Base-by-base conservation (phyloP, 2,329 filamentous ascomycete genomes). In the Scytalidium lignicola region DNA sequence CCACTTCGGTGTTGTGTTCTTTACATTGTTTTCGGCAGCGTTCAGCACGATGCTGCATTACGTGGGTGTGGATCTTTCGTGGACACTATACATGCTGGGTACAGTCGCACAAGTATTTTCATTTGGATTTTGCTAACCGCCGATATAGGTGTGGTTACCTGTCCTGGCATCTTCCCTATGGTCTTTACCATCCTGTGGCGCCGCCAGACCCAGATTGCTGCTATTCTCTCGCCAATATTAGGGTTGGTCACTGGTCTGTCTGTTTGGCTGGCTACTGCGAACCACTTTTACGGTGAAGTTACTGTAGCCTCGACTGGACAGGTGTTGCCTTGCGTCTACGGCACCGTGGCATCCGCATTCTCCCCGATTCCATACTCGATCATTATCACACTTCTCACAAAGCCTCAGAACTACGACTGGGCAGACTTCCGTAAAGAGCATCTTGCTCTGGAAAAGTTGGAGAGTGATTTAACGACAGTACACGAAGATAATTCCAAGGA, bases 21-120 rank as follows among this genome's bases (percentile, higher is more conserved):
- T 78, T 43, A 74, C 71, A 0, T 56, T 76, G 0, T 75, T 80
- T 49, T 72, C 74, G 0, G 74, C 75, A 0, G 71, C 67, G 0
- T 78, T 80, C 50, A 74, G 74, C 9, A 78, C 75, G 0, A 71
- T 75, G 46, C 60, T 80, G 1, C 70, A 79, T 60, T 77, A 79
- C 42, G 76, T 74, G 0, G 74, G 75, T 0, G 71, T 79, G 3
- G 72, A 79, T 43, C 65, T 80, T 0, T 71, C 72, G 1, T 80
- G 75, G 76, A 77, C 74, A 0, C 51, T 78, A 1, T 78, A 79
- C 52, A 75, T 79, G 74, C 68, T 79, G 0, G 69, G 65, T 65
- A 58, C 28, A 55, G n/a, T 9, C 8, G 26, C 26, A 13, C 13
- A n/a, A 13, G 26, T 28, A 28, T 28, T 28, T 28, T 28, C 26